A percentile compares a stretch with the other conserved stretches of the same genome.
Evolutionary conservation across 805 yeast species (phyloP).

Genomic region (Barnettozyma wickerhamii): DNA sequence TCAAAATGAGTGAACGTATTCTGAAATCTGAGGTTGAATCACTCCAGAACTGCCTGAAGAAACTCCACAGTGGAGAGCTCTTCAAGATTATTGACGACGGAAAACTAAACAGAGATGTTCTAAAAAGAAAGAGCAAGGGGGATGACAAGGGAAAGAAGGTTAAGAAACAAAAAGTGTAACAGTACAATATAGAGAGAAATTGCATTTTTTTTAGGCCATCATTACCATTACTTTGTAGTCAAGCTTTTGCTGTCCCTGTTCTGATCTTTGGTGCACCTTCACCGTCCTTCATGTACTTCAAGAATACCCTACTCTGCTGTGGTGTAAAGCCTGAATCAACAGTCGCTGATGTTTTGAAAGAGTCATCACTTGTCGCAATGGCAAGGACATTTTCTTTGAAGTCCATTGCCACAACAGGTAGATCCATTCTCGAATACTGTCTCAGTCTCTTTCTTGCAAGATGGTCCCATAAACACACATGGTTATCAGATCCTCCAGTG

Average conservation of each 20-base stretch:
- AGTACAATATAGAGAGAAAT: background rate
- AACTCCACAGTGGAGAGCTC: constrained; percentile 19
- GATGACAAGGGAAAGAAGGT: constrained; percentile 20
- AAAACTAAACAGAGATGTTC: constrained; percentile 52
- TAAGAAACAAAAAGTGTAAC: constrained; percentile 24
- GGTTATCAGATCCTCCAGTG: constrained; percentile 91
- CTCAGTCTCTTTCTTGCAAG: constrained; percentile 73
- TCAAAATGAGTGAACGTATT: constrained; percentile 50
- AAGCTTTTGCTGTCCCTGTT: background rate
- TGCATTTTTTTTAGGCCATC: too few species aligned
- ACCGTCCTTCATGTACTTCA: constrained; percentile 12
- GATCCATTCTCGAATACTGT: constrained; percentile 53
- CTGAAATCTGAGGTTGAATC: constrained; percentile 53
- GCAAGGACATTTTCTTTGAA: constrained; percentile 33
- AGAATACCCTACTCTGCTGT: constrained; percentile 13
- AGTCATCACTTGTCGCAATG: constrained; percentile 47
- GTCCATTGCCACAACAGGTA: constrained; percentile 40
- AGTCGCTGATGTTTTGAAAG: constrained; percentile 36
- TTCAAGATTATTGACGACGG: constrained; percentile 51
- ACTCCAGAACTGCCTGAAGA: constrained; percentile 34
- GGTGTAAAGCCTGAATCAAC: constrained; percentile 13
- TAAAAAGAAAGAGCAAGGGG: constrained; percentile 43
- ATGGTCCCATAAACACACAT: constrained; percentile 87
- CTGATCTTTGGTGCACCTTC: constrained; percentile 20
- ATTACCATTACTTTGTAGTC: background rate